A percentile compares a stretch with the other conserved stretches of the same genome.
Conservation (phyloP, 2,329 filamentous ascomycete species). For the Verticillium klebahnii region DNA sequence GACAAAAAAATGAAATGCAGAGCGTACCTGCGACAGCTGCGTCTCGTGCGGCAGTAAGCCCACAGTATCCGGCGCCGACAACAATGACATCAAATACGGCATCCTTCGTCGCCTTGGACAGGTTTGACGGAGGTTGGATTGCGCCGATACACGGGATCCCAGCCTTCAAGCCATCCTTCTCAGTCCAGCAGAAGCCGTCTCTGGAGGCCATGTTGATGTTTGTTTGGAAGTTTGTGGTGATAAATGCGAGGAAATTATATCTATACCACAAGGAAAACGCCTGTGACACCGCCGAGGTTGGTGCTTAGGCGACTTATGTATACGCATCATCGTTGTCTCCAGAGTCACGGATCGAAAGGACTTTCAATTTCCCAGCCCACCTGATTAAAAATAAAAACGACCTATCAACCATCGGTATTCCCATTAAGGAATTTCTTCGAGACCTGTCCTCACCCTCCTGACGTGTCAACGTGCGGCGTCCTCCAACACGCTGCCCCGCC, state of each 20-base stretch:
- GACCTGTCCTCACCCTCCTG: neutral
- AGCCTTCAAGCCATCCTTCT: conserved; percentile 19
- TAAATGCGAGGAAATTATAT: neutral
- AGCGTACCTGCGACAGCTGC: conserved; percentile 20
- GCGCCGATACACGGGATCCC: conserved; percentile 24
- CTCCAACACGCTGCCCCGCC: neutral
- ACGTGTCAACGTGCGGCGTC: neutral
- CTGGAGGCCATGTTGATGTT: conserved; percentile 18
- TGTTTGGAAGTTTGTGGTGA: neutral
- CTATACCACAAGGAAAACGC: neutral
- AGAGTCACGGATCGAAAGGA: no score
- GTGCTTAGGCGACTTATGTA: neutral
- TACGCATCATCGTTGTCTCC: no score
- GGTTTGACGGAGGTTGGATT: conserved; percentile 20
- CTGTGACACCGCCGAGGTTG: neutral
- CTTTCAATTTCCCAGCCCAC: no score
- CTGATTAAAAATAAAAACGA: neutral
- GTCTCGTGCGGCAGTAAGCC: conserved; percentile 23
- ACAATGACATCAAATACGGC: conserved; percentile 21
- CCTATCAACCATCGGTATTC: neutral
- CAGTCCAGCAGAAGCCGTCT: conserved; percentile 25
- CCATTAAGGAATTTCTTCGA: neutral
- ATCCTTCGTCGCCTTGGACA: conserved; percentile 3
- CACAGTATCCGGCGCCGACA: conserved; percentile 24
- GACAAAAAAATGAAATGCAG: neutral